These are phyloP conservation scores for Globisporangium camurandrum DNA, from an alignment of 352 stramenopile species.

Conservation along the genomic window DNA sequence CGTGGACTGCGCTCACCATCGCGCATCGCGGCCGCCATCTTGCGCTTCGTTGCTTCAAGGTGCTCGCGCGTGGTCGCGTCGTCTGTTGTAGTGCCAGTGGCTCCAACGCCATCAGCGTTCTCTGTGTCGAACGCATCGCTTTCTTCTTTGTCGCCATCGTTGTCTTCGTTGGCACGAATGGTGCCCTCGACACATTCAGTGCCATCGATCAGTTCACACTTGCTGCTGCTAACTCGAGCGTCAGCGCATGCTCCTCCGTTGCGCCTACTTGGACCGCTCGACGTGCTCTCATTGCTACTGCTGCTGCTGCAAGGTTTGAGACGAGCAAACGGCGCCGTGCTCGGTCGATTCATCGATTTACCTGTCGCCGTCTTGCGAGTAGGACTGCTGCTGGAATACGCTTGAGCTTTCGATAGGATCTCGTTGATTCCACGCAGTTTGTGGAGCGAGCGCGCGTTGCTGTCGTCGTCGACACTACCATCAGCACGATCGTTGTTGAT, in stretches of 20 bases:
- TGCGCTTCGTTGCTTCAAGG: conserved; percentile 33
- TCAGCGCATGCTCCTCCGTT: no score
- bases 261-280: neutral
- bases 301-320: neutral
- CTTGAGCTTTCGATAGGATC: conserved; percentile 44
- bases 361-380: neutral
- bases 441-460: conserved; percentile 11
- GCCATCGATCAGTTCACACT: no score
- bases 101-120: no score
- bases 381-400: conserved; percentile 17
- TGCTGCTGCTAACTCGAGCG: no score
- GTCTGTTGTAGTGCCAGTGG: conserved; percentile 4
- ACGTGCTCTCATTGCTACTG: neutral
- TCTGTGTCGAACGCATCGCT: conserved; percentile 4
- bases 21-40: conserved; percentile 38
- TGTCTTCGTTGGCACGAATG: neutral
- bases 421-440: conserved; percentile 61
- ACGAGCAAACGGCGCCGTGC: conserved; percentile 1
- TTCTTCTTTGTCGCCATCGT: neutral
- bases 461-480: neutral
- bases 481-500: neutral
- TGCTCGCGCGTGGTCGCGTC: conserved; percentile 22
- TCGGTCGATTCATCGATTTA: neutral
- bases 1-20: conserved; percentile 21
- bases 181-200: neutral